Evolutionary conservation across 1,284 basidiomycete species (phyloP).

Genomic region (Takashimella koratensis): DNA sequence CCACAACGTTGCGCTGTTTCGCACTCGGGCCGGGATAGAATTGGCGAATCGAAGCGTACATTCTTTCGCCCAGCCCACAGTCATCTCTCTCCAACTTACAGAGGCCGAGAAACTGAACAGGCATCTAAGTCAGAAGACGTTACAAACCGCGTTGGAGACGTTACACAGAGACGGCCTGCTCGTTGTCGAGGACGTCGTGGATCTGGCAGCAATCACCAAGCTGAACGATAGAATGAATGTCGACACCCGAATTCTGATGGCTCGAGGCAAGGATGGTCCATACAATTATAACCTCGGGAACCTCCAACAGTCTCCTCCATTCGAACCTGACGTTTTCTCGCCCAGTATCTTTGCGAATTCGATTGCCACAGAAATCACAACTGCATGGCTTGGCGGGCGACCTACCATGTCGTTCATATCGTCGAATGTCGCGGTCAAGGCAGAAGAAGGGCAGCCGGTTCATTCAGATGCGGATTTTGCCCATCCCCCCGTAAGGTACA

Average conservation of each 20-base stretch:
- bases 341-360: conserved; percentile 7
- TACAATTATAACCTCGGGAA: conserved; percentile 12
- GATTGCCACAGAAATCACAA: conserved; percentile 8
- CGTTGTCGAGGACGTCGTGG: conserved; percentile 5
- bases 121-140: too few species aligned
- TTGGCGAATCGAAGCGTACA: too few species aligned
- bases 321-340: conserved; percentile 2
- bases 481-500: conserved; percentile 3
- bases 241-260: conserved; percentile 3
- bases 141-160: conserved; percentile 5
- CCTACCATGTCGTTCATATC: conserved; percentile 10
- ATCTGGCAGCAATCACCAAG: neutral
- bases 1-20: too few species aligned
- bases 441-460: conserved; percentile 9
- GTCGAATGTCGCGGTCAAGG: conserved; percentile 8
- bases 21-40: too few species aligned
- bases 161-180: conserved; percentile 9
- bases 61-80: too few species aligned
- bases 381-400: conserved; percentile 5
- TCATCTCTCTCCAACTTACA: too few species aligned
- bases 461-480: conserved; percentile 12
- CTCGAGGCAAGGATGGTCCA: conserved; percentile 6
- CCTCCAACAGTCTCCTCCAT: conserved; percentile 6
- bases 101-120: too few species aligned
- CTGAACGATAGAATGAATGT: conserved; percentile 9